Evolutionary conservation across 192 early-diverging fungal genomes (phyloP), one percentile per base, ranked within the genome.

Genomic region (Podila epigama): DNA sequence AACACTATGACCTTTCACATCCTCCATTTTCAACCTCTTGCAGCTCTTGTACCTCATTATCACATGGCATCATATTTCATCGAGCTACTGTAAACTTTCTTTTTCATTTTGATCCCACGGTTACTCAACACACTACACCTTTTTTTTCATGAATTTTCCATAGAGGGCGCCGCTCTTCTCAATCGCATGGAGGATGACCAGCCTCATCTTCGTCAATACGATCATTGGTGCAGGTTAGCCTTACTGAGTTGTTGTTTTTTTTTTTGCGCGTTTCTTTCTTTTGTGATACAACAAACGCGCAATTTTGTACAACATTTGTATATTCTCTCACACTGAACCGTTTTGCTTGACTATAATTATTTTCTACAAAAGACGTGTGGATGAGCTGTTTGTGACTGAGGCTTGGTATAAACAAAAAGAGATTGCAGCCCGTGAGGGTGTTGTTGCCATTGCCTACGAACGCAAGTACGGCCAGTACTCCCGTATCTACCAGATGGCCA

Each of bases 131-230:
- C 33, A n/a, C 27, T 51, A 54, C 13, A 40, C 5, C 27, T 16
- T 31, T 4, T 10, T 64, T 3, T 25, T 13, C 18, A 25, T 31
- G 20, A 22, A 2, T 29, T n/a, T 35, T 29, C 18, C 35, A 37
- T 55, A 85, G 88, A 89, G 66, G 83, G 89, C 48, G 68, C 70
- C 20, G 69, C 63, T 11, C 69, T 83, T 20, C 75, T 81, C 15
- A 81, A 80, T 37, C 69, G 89, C 29, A 87, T 87, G 48, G 88
- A 93, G 62, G 64, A 81, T 0, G 80, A 93, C 44, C 85, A 85
- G 32, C 91, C 91, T 28, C 73, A 79, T 20, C 70, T 93, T n/a
- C 80, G 81, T 29, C 91, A 93, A 68, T 92, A 90, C 63, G 89
- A 91, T 58, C 73, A 80, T 2, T 93, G 89, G 89, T 87, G 87